Base-by-base conservation (phyloP, 768 basidiomycete species). In the Leccinum olivaceopallidum region DNA sequence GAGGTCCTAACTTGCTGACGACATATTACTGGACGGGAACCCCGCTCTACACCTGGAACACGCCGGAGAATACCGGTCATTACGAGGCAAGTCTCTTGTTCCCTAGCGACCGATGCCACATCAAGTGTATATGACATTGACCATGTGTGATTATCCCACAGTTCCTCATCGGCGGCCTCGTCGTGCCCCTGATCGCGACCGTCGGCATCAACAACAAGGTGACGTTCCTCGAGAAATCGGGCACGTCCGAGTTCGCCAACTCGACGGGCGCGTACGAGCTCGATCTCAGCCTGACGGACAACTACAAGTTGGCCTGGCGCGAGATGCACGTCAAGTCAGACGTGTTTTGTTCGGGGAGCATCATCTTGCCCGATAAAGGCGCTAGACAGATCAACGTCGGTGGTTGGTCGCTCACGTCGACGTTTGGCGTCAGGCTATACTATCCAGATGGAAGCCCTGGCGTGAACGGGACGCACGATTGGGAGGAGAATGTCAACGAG, bases 181-280 rank as follows among this genome's bases (percentile, higher is more conserved):
- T 90, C 55, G 85, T 91, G 13, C 89, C 90, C 4, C 76, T 92
- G 59, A 83, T 91, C 42, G 85, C 88, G 2, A 92, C 90, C 0
- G 76, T 93, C 24, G 89, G 90, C 1, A 79, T 89, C 73, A 92
- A 92, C 77, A 85, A 88, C 78, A 92, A 92, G 68, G 86, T 92
- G 53, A 82, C 85, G 2, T 89, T 92, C 77, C 77, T 93, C 7
- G 90, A 93, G 72, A 93, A 92, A 70, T 75, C 56, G 4, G 89
- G 44, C 44, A 47, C 89, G 24, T 80, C 80, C 58, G 83, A 83
- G 44, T 85, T 78, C 58, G 60, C 69, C 3, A 90, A 90, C 71
- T 81, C 86, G 6, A 90, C 91, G 18, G 90, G 89, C 6, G 90
- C 89, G 1, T 92, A 90, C 63, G 91, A 93, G 63, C 77, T 93